Evolutionary conservation across 306 rosid genomes (phyloP).

Genomic region (Alnus glutinosa): DNA sequence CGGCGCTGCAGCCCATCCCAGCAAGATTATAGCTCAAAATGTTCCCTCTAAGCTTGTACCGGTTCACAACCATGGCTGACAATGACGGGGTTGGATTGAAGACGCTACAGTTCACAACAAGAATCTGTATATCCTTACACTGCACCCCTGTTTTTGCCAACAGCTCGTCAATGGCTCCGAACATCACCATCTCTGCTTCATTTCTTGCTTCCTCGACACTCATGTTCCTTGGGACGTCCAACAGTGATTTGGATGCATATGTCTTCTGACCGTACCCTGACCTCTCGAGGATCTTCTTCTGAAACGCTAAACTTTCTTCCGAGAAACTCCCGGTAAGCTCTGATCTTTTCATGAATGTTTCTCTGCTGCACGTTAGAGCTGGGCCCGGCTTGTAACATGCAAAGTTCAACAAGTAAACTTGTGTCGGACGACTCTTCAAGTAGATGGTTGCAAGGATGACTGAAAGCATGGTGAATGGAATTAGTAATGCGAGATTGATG

Average conservation of each 20-base stretch:
- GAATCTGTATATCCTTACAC: not conserved
- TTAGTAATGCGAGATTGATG: not conserved
- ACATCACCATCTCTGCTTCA: slow-evolving; percentile 7
- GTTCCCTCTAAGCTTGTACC: slow-evolving; percentile 6
- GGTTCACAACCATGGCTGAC: slow-evolving; percentile 2
- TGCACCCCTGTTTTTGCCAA: slow-evolving; percentile 1
- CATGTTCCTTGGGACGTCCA: not conserved
- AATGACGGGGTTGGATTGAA: slow-evolving; percentile 7
- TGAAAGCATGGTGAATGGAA: not conserved
- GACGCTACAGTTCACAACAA: not conserved
- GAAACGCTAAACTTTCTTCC: slow-evolving; percentile 5
- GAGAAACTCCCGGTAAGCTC: not conserved
- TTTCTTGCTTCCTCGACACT: not conserved
- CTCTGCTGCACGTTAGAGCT: not conserved
- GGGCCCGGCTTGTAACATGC: not conserved
- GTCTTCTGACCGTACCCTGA: slow-evolving; percentile 1
- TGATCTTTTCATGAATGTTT: not conserved
- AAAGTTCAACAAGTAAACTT: not conserved
- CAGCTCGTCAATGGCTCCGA: slow-evolving; percentile 6
- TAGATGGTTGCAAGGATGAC: not conserved
- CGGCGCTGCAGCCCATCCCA: slow-evolving; percentile 13
- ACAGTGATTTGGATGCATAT: not conserved
- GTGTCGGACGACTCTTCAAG: not conserved
- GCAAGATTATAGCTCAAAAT: slow-evolving; percentile 5
- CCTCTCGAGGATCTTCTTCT: slow-evolving; percentile 8